phyloP scores from a whole-genome alignment of 139 green algal genomes.

The Chlorella sp. region DNA sequence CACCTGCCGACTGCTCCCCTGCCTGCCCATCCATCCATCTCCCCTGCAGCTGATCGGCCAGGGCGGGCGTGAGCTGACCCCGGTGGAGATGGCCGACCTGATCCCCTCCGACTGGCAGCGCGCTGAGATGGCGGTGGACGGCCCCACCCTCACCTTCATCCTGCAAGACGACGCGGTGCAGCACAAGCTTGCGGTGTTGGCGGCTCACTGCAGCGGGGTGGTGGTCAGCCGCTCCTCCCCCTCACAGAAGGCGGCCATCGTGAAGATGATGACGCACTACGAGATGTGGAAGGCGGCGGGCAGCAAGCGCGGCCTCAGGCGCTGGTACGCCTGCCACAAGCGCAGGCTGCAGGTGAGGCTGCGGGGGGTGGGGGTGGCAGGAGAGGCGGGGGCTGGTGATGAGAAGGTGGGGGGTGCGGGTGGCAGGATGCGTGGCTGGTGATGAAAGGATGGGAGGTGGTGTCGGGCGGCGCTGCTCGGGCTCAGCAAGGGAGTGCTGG shows the following conservation, averaged over 20 bases:
- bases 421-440: neutral
- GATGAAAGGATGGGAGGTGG: too few species aligned
- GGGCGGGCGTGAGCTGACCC: neutral
- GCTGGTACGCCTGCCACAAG: slow-evolving; percentile 43
- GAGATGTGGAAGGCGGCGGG: slow-evolving; percentile 58
- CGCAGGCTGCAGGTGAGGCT: slow-evolving; percentile 29
- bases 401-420: neutral
- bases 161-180: slow-evolving; percentile 47
- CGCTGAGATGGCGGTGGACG: slow-evolving; percentile 85
- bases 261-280: slow-evolving; percentile 74
- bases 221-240: slow-evolving; percentile 73
- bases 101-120: slow-evolving; percentile 38
- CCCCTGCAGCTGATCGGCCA: neutral
- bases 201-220: slow-evolving; percentile 63
- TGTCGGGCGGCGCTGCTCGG: too few species aligned
- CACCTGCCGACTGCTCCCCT: neutral
- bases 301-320: slow-evolving; percentile 13
- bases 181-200: slow-evolving; percentile 63
- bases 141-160: slow-evolving; percentile 79
- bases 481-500: too few species aligned
- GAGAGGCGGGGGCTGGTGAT: neutral
- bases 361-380: neutral
- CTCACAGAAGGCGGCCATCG: slow-evolving; percentile 79
- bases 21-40: neutral
- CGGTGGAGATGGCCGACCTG: neutral